Percentiles rank a stretch among this genome's conserved stretches.
These are phyloP conservation scores for Cyclotella atomus DNA, from an alignment of 108 stramenopile genomes.

Conservation along the genomic window DNA sequence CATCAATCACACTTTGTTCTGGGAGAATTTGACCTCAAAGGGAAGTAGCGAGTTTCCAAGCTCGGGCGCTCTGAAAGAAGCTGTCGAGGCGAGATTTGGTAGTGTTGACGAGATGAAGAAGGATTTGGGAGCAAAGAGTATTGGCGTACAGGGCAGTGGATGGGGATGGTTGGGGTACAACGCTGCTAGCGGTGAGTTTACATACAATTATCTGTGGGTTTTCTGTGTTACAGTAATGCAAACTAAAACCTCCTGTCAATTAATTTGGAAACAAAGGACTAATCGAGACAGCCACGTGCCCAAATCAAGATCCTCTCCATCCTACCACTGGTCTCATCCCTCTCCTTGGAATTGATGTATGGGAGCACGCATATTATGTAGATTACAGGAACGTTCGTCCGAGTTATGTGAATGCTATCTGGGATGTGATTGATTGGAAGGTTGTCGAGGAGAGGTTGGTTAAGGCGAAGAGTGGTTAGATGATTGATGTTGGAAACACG, in stretches of 20 bases:
- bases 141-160: slow-evolving; percentile 97
- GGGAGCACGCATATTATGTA: slow-evolving; percentile 92
- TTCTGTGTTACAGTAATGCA: too few species aligned
- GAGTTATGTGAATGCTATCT: slow-evolving; percentile 95
- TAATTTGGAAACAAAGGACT: slow-evolving; percentile 23
- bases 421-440: slow-evolving; percentile 92
- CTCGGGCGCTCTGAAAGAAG: slow-evolving; percentile 61
- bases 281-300: slow-evolving; percentile 86
- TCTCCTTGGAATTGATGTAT: slow-evolving; percentile 98
- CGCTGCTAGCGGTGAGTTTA: slow-evolving; percentile 58
- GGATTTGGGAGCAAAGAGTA: slow-evolving; percentile 72
- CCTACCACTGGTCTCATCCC: slow-evolving; percentile 98
- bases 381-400: slow-evolving; percentile 98
- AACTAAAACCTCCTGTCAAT: slow-evolving; percentile 1
- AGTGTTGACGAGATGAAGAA: slow-evolving; percentile 82
- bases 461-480: slow-evolving; percentile 54
- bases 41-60: slow-evolving; percentile 44
- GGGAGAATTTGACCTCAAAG: slow-evolving; percentile 90
- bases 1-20: slow-evolving; percentile 97
- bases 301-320: slow-evolving; percentile 97
- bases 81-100: slow-evolving; percentile 87
- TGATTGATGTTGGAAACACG: background rate
- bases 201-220: background rate
- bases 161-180: slow-evolving; percentile 99
- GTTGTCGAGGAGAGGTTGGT: slow-evolving; percentile 76